Conservation (phyloP, 306 rosid species). For the Acmispon strigosus region DNA sequence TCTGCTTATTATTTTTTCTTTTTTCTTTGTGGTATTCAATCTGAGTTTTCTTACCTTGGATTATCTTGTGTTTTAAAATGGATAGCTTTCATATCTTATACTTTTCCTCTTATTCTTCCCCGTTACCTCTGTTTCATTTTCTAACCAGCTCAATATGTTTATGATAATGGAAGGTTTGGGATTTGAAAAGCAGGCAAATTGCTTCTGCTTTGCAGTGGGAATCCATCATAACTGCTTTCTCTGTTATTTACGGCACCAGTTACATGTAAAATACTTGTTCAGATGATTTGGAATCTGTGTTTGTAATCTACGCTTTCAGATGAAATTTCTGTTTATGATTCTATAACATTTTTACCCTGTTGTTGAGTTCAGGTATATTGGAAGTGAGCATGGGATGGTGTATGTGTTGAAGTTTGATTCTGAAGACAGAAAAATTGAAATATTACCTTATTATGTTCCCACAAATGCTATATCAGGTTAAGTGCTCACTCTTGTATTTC, state of each 20-base stretch:
- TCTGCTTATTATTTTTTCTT: constrained; percentile 1
- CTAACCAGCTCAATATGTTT: constrained; percentile 32
- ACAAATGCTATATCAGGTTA: constrained; percentile 68
- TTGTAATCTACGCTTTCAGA: constrained; percentile 14
- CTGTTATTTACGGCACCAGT: constrained; percentile 70
- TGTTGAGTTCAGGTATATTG: constrained; percentile 62
- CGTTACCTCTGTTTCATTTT: constrained; percentile 3
- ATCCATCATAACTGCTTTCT: constrained; percentile 83
- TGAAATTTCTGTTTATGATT: constrained; percentile 5
- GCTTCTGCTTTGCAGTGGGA: constrained; percentile 79
- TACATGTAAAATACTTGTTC: constrained; percentile 60
- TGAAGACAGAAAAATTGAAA: constrained; percentile 44
- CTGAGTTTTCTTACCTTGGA: background rate
- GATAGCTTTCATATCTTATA: background rate
- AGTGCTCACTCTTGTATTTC: constrained; percentile 9
- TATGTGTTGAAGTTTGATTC: constrained; percentile 51
- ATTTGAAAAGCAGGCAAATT: constrained; percentile 63
- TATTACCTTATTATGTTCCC: constrained; percentile 73
- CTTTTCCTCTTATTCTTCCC: background rate
- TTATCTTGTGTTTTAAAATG: background rate
- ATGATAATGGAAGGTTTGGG: constrained; percentile 81
- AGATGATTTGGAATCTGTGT: constrained; percentile 22
- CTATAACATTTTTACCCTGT: constrained; percentile 17
- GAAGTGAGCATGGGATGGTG: constrained; percentile 76
- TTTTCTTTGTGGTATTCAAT: background rate